phyloP scores from a whole-genome alignment of 257 asterid species.

The Nicotiana knightiana region DNA sequence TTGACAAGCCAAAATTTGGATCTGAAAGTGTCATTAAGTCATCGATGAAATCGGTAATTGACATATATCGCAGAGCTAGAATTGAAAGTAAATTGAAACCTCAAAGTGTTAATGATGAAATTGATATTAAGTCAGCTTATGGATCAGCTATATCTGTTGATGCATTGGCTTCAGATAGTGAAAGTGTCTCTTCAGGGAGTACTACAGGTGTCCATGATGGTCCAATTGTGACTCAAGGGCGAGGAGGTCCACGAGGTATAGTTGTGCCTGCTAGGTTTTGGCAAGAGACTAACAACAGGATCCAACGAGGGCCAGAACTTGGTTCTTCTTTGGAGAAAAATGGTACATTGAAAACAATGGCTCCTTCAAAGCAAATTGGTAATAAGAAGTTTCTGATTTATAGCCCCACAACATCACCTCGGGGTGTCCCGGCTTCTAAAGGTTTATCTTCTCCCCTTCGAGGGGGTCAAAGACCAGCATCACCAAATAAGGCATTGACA shows the following conservation, averaged over 20 bases:
- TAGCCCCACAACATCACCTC: constrained; percentile 45
- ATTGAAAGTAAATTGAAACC: constrained; percentile 24
- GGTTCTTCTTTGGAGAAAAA: constrained; percentile 36
- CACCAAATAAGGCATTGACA: constrained; percentile 47
- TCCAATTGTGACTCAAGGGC: constrained; percentile 29
- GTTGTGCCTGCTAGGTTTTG: constrained; percentile 56
- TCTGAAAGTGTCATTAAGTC: constrained; percentile 33
- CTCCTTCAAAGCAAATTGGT: constrained; percentile 32
- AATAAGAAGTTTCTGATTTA: constrained; percentile 38
- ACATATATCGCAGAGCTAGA: constrained; percentile 24
- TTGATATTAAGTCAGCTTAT: constrained; percentile 20
- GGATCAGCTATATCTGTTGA: constrained; percentile 6
- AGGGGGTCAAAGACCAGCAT: constrained; percentile 53
- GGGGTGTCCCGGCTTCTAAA: constrained; percentile 27
- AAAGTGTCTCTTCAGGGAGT: constrained; percentile 52
- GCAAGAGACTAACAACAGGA: constrained; percentile 43
- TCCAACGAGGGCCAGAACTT: constrained; percentile 34
- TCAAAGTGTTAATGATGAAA: constrained; percentile 21
- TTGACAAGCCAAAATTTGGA: constrained; percentile 34
- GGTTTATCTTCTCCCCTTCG: constrained; percentile 67
- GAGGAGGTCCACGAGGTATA: constrained; percentile 43
- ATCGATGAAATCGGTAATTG: constrained; percentile 34
- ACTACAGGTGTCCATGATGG: constrained; percentile 24
- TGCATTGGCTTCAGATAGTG: constrained; percentile 52
- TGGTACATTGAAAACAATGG: constrained; percentile 21